A percentile compares a stretch with the other conserved stretches of the same genome.
Conservation (phyloP, 2,329 filamentous ascomycete genomes). For the Aureobasidium melanogenum region DNA sequence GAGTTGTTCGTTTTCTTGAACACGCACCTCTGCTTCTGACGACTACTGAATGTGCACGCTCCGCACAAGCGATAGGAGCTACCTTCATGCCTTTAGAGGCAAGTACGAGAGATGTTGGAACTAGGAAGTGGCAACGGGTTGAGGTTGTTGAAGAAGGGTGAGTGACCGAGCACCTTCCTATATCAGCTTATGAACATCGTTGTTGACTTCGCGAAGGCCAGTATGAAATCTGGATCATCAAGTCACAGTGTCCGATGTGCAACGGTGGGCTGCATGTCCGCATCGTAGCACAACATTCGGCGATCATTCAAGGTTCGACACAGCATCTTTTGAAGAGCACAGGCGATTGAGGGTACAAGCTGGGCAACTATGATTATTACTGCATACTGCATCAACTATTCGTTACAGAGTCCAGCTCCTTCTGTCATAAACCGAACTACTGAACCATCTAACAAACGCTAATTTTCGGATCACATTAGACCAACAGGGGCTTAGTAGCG, state of each 20-base stretch:
- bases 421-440: background rate
- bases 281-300: background rate
- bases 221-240: no score
- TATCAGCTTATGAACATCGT: background rate
- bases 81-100: background rate
- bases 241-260: background rate
- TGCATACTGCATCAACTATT: background rate
- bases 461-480: background rate
- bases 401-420: background rate
- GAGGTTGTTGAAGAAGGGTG: background rate
- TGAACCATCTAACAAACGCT: background rate
- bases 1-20: no score
- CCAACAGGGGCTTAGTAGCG: conserved; percentile 28
- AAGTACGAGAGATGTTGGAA: background rate
- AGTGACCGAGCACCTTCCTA: background rate
- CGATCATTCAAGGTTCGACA: background rate
- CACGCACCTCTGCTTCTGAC: background rate
- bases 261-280: background rate
- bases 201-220: no score
- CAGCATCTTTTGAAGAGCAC: background rate
- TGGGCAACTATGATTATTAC: background rate
- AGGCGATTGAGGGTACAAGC: background rate
- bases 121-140: background rate
- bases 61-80: background rate
- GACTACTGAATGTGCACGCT: background rate